Percentiles rank a stretch among this genome's conserved stretches.
phyloP scores from a whole-genome alignment of 345 rosid genomes.

The Laguncularia racemosa region DNA sequence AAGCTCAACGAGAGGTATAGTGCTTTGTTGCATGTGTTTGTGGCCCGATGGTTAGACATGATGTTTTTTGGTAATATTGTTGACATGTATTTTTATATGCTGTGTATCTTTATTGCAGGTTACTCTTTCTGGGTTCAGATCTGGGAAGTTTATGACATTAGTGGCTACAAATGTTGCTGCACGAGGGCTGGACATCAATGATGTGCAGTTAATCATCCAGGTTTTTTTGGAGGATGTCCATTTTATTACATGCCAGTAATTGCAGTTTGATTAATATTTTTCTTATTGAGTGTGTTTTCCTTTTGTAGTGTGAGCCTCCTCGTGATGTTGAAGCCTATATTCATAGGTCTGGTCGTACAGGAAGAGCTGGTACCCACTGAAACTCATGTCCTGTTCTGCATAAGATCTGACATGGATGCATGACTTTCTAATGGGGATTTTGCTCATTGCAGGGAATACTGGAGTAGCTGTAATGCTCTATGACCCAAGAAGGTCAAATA shows the following conservation, averaged over 20 bases:
- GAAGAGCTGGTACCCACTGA: conserved; percentile 73
- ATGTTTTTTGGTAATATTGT: background rate
- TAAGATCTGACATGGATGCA: no score
- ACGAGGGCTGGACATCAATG: conserved; percentile 92
- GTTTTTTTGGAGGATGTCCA: conserved; percentile 23
- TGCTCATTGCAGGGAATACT: conserved; percentile 53
- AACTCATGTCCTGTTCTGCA: background rate
- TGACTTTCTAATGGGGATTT: conserved; percentile 8
- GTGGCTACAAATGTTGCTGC: conserved; percentile 98
- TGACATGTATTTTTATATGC: background rate
- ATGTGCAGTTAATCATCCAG: conserved; percentile 95
- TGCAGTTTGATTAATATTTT: conserved; percentile 2
- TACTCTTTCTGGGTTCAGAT: conserved; percentile 85
- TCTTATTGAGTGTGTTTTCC: background rate
- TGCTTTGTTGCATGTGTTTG: background rate
- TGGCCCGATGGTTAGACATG: background rate
- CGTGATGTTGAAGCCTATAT: conserved; percentile 96
- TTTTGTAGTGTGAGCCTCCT: conserved; percentile 88
- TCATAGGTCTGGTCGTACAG: conserved; percentile 98
- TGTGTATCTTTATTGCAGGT: conserved; percentile 37
- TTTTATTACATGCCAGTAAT: background rate
- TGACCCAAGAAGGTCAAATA: conserved; percentile 69
- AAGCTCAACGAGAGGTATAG: conserved; percentile 83
- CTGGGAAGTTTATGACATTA: conserved; percentile 77
- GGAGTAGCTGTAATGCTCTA: conserved; percentile 95